These are phyloP conservation scores for Diplodia scrobiculata DNA, from an alignment of 2,329 filamentous ascomycete species.

Conservation along the genomic window DNA sequence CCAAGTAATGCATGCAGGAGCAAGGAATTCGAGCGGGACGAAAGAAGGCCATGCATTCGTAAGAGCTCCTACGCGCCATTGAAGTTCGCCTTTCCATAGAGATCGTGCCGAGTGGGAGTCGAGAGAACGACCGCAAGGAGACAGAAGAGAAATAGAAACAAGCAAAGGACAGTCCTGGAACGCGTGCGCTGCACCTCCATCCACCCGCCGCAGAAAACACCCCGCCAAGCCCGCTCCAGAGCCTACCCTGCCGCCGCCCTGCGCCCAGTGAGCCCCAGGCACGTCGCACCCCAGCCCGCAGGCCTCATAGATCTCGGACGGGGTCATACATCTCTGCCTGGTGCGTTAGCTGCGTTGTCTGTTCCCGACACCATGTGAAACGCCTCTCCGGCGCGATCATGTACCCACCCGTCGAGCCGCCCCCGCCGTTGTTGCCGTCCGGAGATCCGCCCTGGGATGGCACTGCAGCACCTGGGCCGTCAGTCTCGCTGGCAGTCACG, in stretches of 20 bases:
- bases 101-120: conserved; percentile 2
- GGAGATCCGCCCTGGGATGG: conserved; percentile 24
- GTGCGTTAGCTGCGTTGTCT: conserved; percentile 1
- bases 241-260: background rate
- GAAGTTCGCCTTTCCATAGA: background rate
- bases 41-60: conserved; percentile 14
- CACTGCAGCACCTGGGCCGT: conserved; percentile 27
- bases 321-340: conserved; percentile 27
- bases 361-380: background rate
- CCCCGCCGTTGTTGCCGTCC: conserved; percentile 26
- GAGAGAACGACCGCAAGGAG: conserved; percentile 16
- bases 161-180: conserved; percentile 2
- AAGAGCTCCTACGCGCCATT: conserved; percentile 12
- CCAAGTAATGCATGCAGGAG: background rate
- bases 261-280: background rate
- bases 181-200: background rate
- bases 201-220: background rate
- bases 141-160: conserved; percentile 2
- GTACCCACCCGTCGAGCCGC: conserved; percentile 27
- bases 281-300: background rate
- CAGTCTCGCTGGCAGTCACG: conserved; percentile 27
- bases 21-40: background rate
- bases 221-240: background rate
- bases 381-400: background rate
- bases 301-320: conserved; percentile 24